A percentile compares a stretch with the other conserved stretches of the same genome.
Conservation (phyloP, 345 rosid species). For the Nasturtium officinale region DNA sequence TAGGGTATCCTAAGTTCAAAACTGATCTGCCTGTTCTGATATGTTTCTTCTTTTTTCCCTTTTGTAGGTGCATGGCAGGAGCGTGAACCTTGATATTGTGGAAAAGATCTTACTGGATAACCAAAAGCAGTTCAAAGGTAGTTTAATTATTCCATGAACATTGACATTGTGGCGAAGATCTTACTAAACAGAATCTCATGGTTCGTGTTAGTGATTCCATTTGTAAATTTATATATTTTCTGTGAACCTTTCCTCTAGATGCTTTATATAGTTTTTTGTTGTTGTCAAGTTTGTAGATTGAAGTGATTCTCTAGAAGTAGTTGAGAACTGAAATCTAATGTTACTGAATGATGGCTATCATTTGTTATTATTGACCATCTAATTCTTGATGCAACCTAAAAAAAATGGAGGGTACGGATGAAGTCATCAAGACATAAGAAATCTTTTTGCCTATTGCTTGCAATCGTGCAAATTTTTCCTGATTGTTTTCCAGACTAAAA, state of each 20-base stretch:
- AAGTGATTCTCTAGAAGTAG: constrained; percentile 20
- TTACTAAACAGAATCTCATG: constrained; percentile 10
- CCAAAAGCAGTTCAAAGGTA: constrained; percentile 72
- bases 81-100: constrained; percentile 71
- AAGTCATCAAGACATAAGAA: constrained; percentile 20
- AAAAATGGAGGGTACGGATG: constrained; percentile 11
- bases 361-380: no score
- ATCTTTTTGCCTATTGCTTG: constrained; percentile 8
- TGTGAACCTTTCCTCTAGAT: constrained; percentile 19
- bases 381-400: constrained; percentile 15
- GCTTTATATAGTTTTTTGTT: constrained; percentile 7
- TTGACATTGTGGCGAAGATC: constrained; percentile 13
- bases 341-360: no score
- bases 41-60: background rate
- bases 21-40: constrained; percentile 9
- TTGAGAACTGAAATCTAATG: constrained; percentile 23
- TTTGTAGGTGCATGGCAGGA: constrained; percentile 80
- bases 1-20: constrained; percentile 11
- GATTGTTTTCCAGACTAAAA: constrained; percentile 5
- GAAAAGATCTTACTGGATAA: constrained; percentile 69
- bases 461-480: constrained; percentile 18
- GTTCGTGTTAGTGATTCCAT: constrained; percentile 1
- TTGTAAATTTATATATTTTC: background rate
- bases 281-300: background rate
- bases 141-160: constrained; percentile 13